Conservation (phyloP, 2,329 filamentous ascomycete genomes). For the Monilinia fructicola region DNA sequence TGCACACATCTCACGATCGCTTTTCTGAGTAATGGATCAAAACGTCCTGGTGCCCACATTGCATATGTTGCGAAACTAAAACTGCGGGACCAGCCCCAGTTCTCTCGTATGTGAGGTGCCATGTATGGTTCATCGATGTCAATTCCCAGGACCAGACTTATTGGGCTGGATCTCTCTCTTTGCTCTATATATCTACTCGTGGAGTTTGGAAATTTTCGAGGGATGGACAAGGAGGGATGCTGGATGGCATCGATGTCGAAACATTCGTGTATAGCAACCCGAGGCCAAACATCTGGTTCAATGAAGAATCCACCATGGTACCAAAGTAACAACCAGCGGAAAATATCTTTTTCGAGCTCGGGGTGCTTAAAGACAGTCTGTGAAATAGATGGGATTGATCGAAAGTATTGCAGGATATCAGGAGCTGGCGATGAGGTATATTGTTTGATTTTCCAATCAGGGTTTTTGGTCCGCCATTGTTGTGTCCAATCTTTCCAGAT, state of each 20-base stretch:
- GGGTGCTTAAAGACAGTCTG: conserved; percentile 21
- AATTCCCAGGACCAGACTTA: conserved; percentile 34
- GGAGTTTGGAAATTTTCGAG: conserved; percentile 4
- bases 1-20: conserved; percentile 33
- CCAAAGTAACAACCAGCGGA: conserved; percentile 32
- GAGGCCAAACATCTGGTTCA: conserved; percentile 31
- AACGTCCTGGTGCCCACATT: conserved; percentile 32
- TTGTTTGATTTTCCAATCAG: conserved; percentile 28
- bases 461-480: conserved; percentile 30
- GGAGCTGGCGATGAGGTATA: conserved; percentile 15
- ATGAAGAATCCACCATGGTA: conserved; percentile 32
- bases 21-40: conserved; percentile 32
- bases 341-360: conserved; percentile 26
- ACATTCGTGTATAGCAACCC: conserved; percentile 27
- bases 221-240: not conserved
- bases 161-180: conserved; percentile 17
- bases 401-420: conserved; percentile 26
- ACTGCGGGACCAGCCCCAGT: conserved; percentile 29
- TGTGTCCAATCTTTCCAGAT: conserved; percentile 24
- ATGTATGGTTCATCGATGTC: conserved; percentile 34
- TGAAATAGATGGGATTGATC: conserved; percentile 26
- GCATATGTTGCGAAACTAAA: conserved; percentile 29
- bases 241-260: conserved; percentile 20
- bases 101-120: conserved; percentile 19
- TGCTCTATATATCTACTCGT: conserved; percentile 7